Base-by-base conservation (phyloP, 2,329 filamentous ascomycete genomes). In the Phialemoniopsis sp. region DNA sequence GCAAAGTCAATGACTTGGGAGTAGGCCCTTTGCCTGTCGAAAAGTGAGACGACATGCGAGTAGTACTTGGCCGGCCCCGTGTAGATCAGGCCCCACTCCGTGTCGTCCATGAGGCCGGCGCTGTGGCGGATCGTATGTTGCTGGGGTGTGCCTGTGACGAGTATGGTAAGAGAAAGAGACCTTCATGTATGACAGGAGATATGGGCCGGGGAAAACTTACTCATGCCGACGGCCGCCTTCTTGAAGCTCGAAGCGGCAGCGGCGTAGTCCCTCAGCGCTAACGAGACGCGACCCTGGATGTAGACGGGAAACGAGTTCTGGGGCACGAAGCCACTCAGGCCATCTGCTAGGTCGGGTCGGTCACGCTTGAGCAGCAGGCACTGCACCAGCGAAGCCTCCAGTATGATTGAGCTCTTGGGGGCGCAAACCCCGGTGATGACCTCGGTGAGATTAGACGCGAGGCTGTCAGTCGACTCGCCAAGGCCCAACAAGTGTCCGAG, bases 1-100 rank as follows among this genome's bases (percentile, higher is more conserved):
- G 87, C 82, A 67, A 95, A 96, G 48, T 95, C 87, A 6, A 89
- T 78, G 31, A 94, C 87, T 53, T 85, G 87, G 2, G 87, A 85
- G 59, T 87, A 87, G 1, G 84, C 81, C 49, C 83, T 85, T 32
- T 80, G 76, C 50, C 78, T 78, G 57, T 96, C 90, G 55, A 87
- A 97, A 2, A 98, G 72, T 15, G 80, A 74, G 12, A 90, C 77
- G 37, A 97, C 78, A 58, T 98, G 93, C 32, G 84, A 80, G 60
- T 94, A 94, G 64, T 96, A 98, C 46, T 78, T 82, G 5, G 88
- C 77, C 31, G 90, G 72, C 2, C 91, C 93, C 40, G 79, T 78
- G 55, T 89, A 77, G 17, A 85, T 60, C 6, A 79, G 62, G 28
- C 73, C 76, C 71, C 82, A 84, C 48, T 95, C 88, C 3, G 83